Evolutionary conservation across 2,329 filamentous ascomycete species (phyloP).

Genomic region (Mariannaea sp.): DNA sequence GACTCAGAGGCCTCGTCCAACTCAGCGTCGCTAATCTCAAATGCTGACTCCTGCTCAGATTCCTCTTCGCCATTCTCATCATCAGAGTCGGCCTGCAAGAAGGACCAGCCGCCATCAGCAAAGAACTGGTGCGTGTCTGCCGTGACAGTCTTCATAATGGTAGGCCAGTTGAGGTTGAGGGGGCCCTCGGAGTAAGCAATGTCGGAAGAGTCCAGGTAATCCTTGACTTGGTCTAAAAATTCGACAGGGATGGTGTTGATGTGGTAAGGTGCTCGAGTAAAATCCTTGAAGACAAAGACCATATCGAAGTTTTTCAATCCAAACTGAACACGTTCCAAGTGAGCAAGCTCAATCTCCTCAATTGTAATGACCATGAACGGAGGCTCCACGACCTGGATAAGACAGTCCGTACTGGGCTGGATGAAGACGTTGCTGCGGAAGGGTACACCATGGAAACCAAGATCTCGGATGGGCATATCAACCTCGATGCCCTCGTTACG

Average conservation of each 20-base stretch:
- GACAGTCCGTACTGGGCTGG: slow-evolving; percentile 93
- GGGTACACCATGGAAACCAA: slow-evolving; percentile 95
- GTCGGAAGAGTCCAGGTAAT: slow-evolving; percentile 95
- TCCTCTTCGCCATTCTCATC: slow-evolving; percentile 77
- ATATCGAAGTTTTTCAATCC: slow-evolving; percentile 99
- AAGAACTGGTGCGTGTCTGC: slow-evolving; percentile 96
- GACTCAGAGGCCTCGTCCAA: slow-evolving; percentile 79
- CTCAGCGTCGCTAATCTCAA: slow-evolving; percentile 88
- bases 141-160: slow-evolving; percentile 99
- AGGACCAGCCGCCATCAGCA: slow-evolving; percentile 91
- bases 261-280: slow-evolving; percentile 84
- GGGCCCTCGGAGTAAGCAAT: slow-evolving; percentile 94
- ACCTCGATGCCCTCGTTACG: slow-evolving; percentile 90
- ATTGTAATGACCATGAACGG: slow-evolving; percentile 96
- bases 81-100: slow-evolving; percentile 86
- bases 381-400: slow-evolving; percentile 95
- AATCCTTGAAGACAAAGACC: slow-evolving; percentile 98
- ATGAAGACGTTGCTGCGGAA: slow-evolving; percentile 95
- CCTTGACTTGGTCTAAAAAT: slow-evolving; percentile 91
- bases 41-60: slow-evolving; percentile 88
- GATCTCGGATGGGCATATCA: slow-evolving; percentile 94
- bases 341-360: slow-evolving; percentile 93
- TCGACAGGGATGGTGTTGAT: slow-evolving; percentile 99
- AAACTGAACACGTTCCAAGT: slow-evolving; percentile 94
- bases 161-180: slow-evolving; percentile 97